phyloP scores from a whole-genome alignment of 108 stramenopile genomes.

The Cyclotella cryptica region DNA sequence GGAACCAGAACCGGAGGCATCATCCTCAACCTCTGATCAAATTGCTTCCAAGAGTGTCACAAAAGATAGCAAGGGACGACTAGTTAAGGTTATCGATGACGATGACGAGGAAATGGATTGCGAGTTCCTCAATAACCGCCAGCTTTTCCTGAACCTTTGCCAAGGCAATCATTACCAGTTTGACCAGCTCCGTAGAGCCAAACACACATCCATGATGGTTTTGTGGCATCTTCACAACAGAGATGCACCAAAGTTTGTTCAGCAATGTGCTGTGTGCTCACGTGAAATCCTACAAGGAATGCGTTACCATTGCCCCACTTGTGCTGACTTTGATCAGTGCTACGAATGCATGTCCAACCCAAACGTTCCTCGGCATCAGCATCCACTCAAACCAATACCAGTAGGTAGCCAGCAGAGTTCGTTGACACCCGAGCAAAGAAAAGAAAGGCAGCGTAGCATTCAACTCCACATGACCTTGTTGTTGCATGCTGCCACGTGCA shows the following conservation, averaged over 20 bases:
- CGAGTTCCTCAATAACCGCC: constrained; percentile 91
- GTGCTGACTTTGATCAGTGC: constrained; percentile 95
- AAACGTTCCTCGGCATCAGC: constrained; percentile 80
- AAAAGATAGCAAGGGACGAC: constrained; percentile 83
- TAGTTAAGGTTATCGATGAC: constrained; percentile 87
- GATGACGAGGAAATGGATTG: constrained; percentile 90
- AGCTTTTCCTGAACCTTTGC: constrained; percentile 88
- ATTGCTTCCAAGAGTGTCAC: constrained; percentile 45
- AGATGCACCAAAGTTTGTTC: constrained; percentile 96
- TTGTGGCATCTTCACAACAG: constrained; percentile 98
- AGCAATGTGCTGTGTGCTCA: constrained; percentile 89
- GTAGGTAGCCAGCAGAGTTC: constrained; percentile 82
- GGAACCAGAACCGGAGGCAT: constrained; percentile 35
- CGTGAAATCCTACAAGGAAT: constrained; percentile 85
- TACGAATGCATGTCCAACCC: constrained; percentile 86
- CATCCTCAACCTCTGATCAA: constrained; percentile 31
- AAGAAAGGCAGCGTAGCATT: constrained; percentile 91
- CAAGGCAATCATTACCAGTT: constrained; percentile 99
- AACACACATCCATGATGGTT: constrained; percentile 99
- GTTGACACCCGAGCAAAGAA: constrained; percentile 91
- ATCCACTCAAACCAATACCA: constrained; percentile 85
- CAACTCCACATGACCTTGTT: constrained; percentile 97
- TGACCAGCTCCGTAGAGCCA: constrained; percentile 95
- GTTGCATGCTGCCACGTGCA: constrained; percentile 93
- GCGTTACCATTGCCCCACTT: constrained; percentile 90